Base-by-base conservation (phyloP, 768 basidiomycete species). In the Boletus coccyginus region DNA sequence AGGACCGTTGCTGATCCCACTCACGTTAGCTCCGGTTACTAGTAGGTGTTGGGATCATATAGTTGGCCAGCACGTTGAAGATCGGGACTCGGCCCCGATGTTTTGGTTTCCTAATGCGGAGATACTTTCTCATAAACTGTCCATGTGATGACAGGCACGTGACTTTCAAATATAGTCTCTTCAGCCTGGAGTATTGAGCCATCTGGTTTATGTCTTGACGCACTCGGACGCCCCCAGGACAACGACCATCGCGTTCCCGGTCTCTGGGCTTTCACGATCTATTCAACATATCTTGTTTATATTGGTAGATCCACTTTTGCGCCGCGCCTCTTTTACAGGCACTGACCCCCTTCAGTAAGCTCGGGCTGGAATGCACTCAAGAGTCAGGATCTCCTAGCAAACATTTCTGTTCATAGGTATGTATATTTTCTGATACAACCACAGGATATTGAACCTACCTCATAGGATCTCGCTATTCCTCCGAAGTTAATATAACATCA, bases 161-260 rank as follows among this genome's bases (percentile, higher is more conserved):
- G 66, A 67, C 59, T 38, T 40, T 47, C 52, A 51, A 55, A 49
- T 66, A 66, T 44, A 11, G 46, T 52, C 52, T 50, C 53, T 19
- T 46, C 36, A 51, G 55, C 48, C 53, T 19, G 46, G 40, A 53
- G 55, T 55, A 66, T 60, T 60, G 58, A 55, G 45, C 58, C 36
- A 46, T 60, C 53, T 12, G 24, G 59, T 62, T 64, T 61, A 69
- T 64, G 62, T 41, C 67, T 55, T 59, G 62, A 67, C 59, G 55
- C 55, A 53, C 56, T 53, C 36, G 36, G 48, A 38, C 64, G 33
- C 24, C 16, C 33, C 2, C 38, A 57, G 44, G 46, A 66, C 57
- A 41, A 53, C 51, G 31, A 42, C 27, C 31, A 44, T 53, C 50
- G 50, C 51, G 38, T 54, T 51, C 50, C 50, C 54, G 46, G 40